phyloP scores from a whole-genome alignment of 306 rosid species.

The Fragaria nilgerrensis region DNA sequence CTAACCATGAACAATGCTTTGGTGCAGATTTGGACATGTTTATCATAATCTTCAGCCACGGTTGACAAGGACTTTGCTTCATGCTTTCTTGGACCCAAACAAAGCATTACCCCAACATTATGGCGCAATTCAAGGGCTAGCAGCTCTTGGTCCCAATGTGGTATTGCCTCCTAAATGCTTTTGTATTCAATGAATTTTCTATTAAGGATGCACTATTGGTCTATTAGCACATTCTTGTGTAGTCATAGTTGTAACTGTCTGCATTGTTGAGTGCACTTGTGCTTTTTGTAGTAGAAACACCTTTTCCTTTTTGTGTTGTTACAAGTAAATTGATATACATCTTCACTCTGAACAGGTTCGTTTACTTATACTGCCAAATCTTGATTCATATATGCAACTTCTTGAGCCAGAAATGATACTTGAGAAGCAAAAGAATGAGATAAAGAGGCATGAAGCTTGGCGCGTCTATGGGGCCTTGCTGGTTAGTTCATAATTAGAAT shows the following conservation, averaged over 20 bases:
- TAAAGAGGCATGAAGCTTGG: conserved; percentile 85
- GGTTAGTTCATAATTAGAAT: conserved; percentile 49
- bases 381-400: conserved; percentile 78
- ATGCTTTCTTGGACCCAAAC: conserved; percentile 82
- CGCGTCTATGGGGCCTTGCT: conserved; percentile 80
- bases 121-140: conserved; percentile 89
- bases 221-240: conserved; percentile 8
- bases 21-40: conserved; percentile 75
- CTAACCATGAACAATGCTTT: conserved; percentile 10
- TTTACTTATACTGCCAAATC: conserved; percentile 78
- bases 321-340: conserved; percentile 17
- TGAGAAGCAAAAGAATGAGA: conserved; percentile 74
- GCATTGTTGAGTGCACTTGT: conserved; percentile 9
- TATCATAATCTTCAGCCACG: conserved; percentile 90
- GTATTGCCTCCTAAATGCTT: conserved; percentile 43
- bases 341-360: conserved; percentile 57
- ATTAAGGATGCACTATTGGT: conserved; percentile 7
- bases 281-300: conserved; percentile 16
- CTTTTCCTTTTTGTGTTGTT: conserved; percentile 7
- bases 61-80: conserved; percentile 76
- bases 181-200: conserved; percentile 9
- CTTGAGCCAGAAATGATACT: conserved; percentile 74
- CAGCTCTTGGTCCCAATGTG: conserved; percentile 80
- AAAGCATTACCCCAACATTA: conserved; percentile 84
- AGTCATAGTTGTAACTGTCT: conserved; percentile 5